phyloP scores from a whole-genome alignment of 148 eudicot species.

The Amaranthus cruentus region DNA sequence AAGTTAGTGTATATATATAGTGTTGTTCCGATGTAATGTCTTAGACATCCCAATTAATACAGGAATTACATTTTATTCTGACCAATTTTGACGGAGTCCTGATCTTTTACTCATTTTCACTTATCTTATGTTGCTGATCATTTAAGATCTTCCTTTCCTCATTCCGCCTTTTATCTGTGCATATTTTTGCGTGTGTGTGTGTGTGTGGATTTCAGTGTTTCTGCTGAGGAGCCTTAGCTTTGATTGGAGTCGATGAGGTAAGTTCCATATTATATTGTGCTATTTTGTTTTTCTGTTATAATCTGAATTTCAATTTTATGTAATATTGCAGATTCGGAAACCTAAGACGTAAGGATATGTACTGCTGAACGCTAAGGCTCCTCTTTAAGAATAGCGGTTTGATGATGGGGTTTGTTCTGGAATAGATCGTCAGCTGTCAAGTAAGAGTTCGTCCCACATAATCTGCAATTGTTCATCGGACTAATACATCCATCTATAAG shows the following conservation, averaged over 20 bases:
- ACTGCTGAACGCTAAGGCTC: not conserved
- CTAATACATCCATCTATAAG: not conserved
- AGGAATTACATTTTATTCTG: slow-evolving; percentile 26
- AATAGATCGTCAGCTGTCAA: not conserved
- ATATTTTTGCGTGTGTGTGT: not conserved
- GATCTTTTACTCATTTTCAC: not conserved
- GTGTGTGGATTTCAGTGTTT: not conserved
- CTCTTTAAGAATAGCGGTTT: not conserved
- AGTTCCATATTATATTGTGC: not conserved
- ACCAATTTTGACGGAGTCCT: slow-evolving; percentile 4
- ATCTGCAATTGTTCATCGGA: not conserved
- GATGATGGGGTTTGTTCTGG: not conserved
- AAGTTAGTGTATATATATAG: slow-evolving; percentile 54
- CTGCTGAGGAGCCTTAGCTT: not conserved
- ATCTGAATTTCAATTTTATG: slow-evolving; percentile 1
- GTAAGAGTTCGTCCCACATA: no score
- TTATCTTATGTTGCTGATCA: not conserved
- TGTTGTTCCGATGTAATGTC: slow-evolving; percentile 28
- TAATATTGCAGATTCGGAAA: slow-evolving; percentile 1
- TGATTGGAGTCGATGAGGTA: not conserved
- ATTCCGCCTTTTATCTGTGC: not conserved
- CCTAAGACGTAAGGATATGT: not conserved
- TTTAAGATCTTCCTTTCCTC: not conserved
- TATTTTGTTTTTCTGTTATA: not conserved
- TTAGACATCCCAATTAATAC: slow-evolving; percentile 35